Base-by-base conservation (phyloP, 129 eudicot genomes). In the Dittrichia graveolens region DNA sequence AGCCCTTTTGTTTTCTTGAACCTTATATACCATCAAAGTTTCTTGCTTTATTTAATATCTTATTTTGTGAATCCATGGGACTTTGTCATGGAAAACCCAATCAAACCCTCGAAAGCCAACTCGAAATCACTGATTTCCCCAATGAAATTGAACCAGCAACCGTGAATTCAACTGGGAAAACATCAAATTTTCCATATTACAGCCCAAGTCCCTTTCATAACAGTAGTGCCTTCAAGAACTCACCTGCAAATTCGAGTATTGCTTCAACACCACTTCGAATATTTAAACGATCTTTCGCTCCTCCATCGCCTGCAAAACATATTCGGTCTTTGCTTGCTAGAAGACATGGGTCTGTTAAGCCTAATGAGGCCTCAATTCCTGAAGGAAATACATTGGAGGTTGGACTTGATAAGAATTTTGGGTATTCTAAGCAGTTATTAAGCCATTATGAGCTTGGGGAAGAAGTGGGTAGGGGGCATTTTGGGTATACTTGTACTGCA, bases 291-390 rank as follows among this genome's bases (percentile, higher is more conserved):
- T 95, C 98, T 16, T 94, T 90, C 40, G 96, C 96, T 5, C 99
- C 99, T 0, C 99, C 99, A 24, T 95, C 99, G 0, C 99, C 99
- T 15, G 99, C 99, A 6, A 95, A 95, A 77, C 99, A 95, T 75
- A 95, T 95, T 14, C 78, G 94, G 44, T 93, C 99, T 3, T 85
- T 95, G 86, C 87, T 95, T 62, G 91, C 96, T 2, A 81, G 99
- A 24, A 81, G 99, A 61, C 99, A 90, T 52, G 97, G 97, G 64
- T 90, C 99, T 9, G 84, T 90, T 15, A 95, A 90, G 90, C 97
- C 96, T 64, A 95, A 88, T 24, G 95, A 84, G 74, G 97, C 89
- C 69, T 85, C 96, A 15, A 95, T 95, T 75, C 99, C 97, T 54
- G 99, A 95, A 79, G 97, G 94, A 38, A 88, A 83, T 78, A 97